Conservation (phyloP, 1,284 basidiomycete genomes). For the Leucoagaricus sp. region DNA sequence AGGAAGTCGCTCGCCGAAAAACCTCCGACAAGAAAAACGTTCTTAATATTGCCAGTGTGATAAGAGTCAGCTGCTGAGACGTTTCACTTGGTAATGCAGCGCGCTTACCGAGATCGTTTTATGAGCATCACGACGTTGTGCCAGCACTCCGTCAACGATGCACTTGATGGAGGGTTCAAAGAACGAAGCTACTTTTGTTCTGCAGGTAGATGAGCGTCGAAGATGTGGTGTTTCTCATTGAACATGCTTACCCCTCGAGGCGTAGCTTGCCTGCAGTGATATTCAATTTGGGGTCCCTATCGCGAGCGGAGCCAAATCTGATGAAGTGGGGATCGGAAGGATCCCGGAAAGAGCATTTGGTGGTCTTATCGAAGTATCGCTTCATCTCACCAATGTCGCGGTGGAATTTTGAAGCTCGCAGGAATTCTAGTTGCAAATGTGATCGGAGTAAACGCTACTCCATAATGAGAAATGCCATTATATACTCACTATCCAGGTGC, state of each 20-base stretch:
- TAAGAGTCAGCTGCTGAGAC: not conserved
- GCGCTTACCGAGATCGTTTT: conserved; percentile 35
- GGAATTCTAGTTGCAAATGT: conserved; percentile 13
- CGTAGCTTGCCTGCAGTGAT: conserved; percentile 40
- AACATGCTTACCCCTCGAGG: conserved; percentile 32
- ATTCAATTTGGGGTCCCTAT: conserved; percentile 37
- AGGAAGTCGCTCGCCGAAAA: conserved; percentile 52
- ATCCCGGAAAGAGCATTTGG: conserved; percentile 47
- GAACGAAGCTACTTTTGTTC: conserved; percentile 41
- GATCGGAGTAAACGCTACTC: not conserved
- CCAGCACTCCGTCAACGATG: conserved; percentile 40
- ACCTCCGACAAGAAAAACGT: conserved; percentile 37
- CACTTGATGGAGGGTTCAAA: conserved; percentile 48
- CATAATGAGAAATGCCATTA: not conserved
- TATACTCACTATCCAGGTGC: conserved; percentile 8
- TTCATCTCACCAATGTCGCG: conserved; percentile 44
- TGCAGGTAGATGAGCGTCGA: conserved; percentile 15
- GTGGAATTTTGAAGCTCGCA: conserved; percentile 23
- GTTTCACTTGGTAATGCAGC: not conserved
- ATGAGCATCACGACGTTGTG: conserved; percentile 32
- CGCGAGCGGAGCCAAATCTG: conserved; percentile 40
- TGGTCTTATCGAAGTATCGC: conserved; percentile 48
- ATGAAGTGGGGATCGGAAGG: conserved; percentile 37
- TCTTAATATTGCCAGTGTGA: conserved; percentile 9
- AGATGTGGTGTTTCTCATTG: not conserved